Percentiles rank a stretch among this genome's conserved stretches.
Conservation (phyloP, 169 alveolate species). For the Eimeria zaria region DNA sequence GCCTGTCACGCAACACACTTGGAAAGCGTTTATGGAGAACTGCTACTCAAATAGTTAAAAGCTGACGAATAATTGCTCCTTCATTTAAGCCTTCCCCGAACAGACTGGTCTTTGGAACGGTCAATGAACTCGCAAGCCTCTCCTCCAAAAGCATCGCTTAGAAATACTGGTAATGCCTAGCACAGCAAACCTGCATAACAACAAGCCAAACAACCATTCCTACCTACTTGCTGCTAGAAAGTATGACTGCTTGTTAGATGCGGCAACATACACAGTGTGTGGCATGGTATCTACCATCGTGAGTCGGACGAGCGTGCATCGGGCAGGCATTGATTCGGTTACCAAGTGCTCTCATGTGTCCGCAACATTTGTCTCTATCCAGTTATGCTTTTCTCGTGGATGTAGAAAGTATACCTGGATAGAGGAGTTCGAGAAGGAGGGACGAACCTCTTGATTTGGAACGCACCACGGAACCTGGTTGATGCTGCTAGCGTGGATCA, state of each 20-base stretch:
- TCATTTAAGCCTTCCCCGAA: too few relatives aligned
- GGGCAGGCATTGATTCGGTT: neutral
- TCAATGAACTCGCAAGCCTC: too few relatives aligned
- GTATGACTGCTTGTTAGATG: neutral
- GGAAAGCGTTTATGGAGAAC: too few relatives aligned
- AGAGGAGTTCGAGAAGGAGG: too few relatives aligned
- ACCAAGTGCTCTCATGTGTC: neutral
- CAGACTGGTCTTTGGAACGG: too few relatives aligned
- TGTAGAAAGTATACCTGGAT: too few relatives aligned
- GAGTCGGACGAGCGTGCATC: neutral
- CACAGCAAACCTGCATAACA: neutral
- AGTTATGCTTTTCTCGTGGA: too few relatives aligned
- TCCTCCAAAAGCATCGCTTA: too few relatives aligned
- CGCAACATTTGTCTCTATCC: neutral
- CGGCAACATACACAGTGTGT: neutral
- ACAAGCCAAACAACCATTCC: neutral
- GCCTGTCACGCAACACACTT: too few relatives aligned
- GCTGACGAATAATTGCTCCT: too few relatives aligned
- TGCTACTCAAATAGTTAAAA: too few relatives aligned
- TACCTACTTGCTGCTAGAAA: neutral
- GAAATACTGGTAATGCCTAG: neutral
- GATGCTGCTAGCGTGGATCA: neutral
- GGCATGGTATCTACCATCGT: too few relatives aligned
- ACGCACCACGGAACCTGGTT: neutral
- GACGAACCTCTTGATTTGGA: neutral